phyloP scores from a whole-genome alignment of 208 protist species.

The Crithidia thermophila region DNA sequence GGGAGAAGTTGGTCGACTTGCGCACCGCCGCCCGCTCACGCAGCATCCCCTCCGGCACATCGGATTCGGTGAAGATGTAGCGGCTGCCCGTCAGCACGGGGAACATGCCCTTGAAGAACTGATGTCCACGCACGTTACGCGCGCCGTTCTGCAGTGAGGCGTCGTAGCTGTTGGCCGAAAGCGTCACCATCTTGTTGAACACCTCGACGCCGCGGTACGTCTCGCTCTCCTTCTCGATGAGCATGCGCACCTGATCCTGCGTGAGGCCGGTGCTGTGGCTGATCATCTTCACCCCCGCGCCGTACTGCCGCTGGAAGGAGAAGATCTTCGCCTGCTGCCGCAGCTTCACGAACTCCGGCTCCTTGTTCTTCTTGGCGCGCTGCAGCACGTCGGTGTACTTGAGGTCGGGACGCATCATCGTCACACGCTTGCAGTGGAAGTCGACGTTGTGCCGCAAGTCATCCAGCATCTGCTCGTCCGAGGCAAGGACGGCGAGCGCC shows the following conservation, averaged over 20 bases:
- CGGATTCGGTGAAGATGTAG: constrained; percentile 91
- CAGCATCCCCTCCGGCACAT: constrained; percentile 82
- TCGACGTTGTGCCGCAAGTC: constrained; percentile 91
- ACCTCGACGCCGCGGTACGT: constrained; percentile 89
- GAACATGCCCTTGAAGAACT: constrained; percentile 94
- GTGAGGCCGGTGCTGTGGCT: constrained; percentile 91
- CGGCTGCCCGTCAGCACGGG: constrained; percentile 90
- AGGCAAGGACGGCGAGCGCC: constrained; percentile 85
- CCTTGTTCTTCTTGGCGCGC: constrained; percentile 92
- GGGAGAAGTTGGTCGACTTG: constrained; percentile 93
- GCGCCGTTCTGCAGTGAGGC: constrained; percentile 86
- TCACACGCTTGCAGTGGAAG: constrained; percentile 94
- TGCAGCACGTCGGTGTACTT: constrained; percentile 90
- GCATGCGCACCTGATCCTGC: constrained; percentile 89
- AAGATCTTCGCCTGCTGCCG: constrained; percentile 95
- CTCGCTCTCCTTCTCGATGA: constrained; percentile 92
- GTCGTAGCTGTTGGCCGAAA: constrained; percentile 91
- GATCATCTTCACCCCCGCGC: constrained; percentile 92
- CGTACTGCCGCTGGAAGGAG: constrained; percentile 95
- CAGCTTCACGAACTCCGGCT: constrained; percentile 92
- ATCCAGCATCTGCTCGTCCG: constrained; percentile 91
- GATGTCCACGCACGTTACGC: constrained; percentile 85
- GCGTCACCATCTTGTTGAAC: constrained; percentile 90
- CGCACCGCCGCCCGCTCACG: constrained; percentile 44
- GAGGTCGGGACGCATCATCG: constrained; percentile 93